Percentiles rank a stretch among this genome's conserved stretches.
phyloP scores from a whole-genome alignment of 371 early-diverging fungal species.

The Rhizopus microsporus region DNA sequence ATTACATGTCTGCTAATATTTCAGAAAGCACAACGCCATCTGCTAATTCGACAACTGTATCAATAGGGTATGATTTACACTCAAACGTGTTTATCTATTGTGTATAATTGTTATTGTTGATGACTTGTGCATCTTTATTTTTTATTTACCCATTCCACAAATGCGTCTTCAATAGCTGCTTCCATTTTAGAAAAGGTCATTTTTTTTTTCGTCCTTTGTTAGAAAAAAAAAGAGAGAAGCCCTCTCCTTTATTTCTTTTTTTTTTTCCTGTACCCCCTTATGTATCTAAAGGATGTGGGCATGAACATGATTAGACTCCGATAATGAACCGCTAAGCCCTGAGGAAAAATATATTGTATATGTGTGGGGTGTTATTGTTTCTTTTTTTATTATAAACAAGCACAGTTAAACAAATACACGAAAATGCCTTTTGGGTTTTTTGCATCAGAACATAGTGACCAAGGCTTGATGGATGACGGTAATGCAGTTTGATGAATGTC shows the following conservation, averaged over 20 bases:
- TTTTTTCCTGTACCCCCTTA: background rate
- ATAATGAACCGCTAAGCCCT: background rate
- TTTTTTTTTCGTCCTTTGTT: background rate
- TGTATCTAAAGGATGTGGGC: background rate
- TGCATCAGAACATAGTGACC: constrained; percentile 42
- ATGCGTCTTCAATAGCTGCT: constrained; percentile 54
- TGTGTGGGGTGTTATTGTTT: background rate
- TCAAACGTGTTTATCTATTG: constrained; percentile 76
- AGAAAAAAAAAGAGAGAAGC: constrained; percentile 6
- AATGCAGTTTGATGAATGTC: constrained; percentile 5
- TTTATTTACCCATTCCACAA: constrained; percentile 55
- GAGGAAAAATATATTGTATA: background rate
- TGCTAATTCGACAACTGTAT: constrained; percentile 72
- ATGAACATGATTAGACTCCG: background rate
- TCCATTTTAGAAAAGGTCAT: constrained; percentile 56
- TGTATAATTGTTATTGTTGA: constrained; percentile 1
- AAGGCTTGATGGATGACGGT: constrained; percentile 55
- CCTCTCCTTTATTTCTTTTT: background rate
- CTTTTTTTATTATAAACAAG: constrained; percentile 4
- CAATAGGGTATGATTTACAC: constrained; percentile 60
- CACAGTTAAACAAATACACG: background rate
- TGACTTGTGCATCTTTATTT: background rate
- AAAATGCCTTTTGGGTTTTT: constrained; percentile 53
- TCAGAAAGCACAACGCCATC: constrained; percentile 83
- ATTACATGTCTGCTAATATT: constrained; percentile 84